Base-by-base conservation (phyloP, 305 asterid species). In the Rubia tinctorum region DNA sequence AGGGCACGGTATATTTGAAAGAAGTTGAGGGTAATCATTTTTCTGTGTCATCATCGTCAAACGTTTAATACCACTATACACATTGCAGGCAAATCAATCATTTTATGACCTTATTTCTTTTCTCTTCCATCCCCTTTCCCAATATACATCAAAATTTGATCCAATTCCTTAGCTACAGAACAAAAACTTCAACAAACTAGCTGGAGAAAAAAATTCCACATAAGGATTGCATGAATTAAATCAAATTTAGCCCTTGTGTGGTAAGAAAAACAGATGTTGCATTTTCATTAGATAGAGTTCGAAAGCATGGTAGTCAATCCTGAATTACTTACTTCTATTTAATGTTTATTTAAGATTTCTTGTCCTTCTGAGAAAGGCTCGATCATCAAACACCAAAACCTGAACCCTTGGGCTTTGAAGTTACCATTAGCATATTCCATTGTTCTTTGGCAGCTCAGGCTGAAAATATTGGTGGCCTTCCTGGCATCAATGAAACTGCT, bases 381-480 rank as follows among this genome's bases (percentile, higher is more conserved):
- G 6, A 51, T 79, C 72, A 66, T 91, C n/a, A 89, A 90, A 72
- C 95, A 89, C 85, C 97, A 88, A 76, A 90, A 86, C 80, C 79
- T 91, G 42, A 87, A 81, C 42, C 87, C 89, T 22, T 90, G 97
- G 99, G 96, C 90, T 27, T 66, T 94, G 58, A 88, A 82, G 86
- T 82, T 94, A 68, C 96, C 99, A 53, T 94, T 96, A 43, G 95
- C 97, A 0, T 97, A 94, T 84, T 79, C 96, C 20, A 66, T 76
- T 23, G 97, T 90, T 4, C 95, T 91, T 81, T 85, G 51, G 55
- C 91, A n/a, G 79, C 78, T 8, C 83, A 88, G 62, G 76, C 89
- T 3, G 90, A 83, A 76, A 85, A 87, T 68, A 97, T 97, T 27
- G 63, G 68, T 10, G 99, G 97, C 37, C 70, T 94, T 58, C 85